Base-by-base conservation (phyloP, 2,329 filamentous ascomycete species). In the Colletotrichum theobromicola region DNA sequence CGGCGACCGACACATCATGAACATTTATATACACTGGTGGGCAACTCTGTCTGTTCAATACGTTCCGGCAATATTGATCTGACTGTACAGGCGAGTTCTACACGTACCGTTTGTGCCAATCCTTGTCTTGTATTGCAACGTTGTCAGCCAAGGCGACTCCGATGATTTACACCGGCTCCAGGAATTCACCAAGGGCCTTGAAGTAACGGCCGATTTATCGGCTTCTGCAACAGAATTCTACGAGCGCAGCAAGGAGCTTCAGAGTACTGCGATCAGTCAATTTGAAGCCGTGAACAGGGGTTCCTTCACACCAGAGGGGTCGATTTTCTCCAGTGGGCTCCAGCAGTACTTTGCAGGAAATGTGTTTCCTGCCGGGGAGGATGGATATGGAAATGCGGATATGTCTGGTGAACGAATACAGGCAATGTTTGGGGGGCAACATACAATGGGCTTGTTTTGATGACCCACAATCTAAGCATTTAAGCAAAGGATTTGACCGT, bases 1-100 rank as follows among this genome's bases (percentile, higher is more conserved):
- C 4, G 63, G 28, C 16, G 30, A 67, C 16, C 55, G 21, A 8
- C 63, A 67, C 13, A 30, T 61, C 15, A 30, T 67, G 53, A 61
- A 61, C 8, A 61, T 72, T 24, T 72, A 72, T 4, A 12, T 72
- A 4, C 70, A 72, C 24, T 72, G 70, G 63, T 72, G 24, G 0
- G 24, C n/a, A 9, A 0, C 16, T 9, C 8, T 60, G 5, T 1
- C 0, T 1, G 8, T 15, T 16, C 24, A 30, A n/a, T 8, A 0
- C n/a, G 0, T 16, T 10, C 10, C 12, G 16, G 7, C 16, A 0
- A 30, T 4, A 1, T 26, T 60, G 2, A 60, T 7, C 16, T 18
- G 15, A 12, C 21, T 18, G 2, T 16, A 21, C 2, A 67, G 70
- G 70, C 13, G 70, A 32, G 34, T 72, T 1, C 34, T 72, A 1